These are phyloP conservation scores for Coemansia biformis DNA, from an alignment of 192 early-diverging fungal genomes.

Conservation along the genomic window DNA sequence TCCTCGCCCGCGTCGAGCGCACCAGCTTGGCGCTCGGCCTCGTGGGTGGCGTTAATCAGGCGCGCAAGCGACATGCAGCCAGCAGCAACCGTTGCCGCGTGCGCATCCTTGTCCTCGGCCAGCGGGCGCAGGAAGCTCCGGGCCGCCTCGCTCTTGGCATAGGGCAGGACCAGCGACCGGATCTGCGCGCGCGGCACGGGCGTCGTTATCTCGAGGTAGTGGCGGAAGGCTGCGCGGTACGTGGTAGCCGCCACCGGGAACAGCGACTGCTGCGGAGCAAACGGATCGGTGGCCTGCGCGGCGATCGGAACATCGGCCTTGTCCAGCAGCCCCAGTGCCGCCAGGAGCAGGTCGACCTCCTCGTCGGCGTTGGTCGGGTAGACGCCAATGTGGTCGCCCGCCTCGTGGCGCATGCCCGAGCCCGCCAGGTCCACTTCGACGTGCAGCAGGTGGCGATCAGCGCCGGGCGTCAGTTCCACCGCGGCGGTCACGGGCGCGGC, in stretches of 20 bases:
- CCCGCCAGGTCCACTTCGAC: constrained; percentile 87
- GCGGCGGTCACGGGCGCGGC: constrained; percentile 60
- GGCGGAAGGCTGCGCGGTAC: constrained; percentile 78
- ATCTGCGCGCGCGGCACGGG: constrained; percentile 68
- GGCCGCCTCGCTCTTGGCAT: constrained; percentile 54
- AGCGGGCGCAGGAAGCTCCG: constrained; percentile 51
- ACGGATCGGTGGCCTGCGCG: constrained; percentile 65
- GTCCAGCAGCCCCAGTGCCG: constrained; percentile 56
- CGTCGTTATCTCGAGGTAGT: constrained; percentile 85
- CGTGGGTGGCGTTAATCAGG: constrained; percentile 64
- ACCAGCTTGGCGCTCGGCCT: constrained; percentile 25
- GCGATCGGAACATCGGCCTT: constrained; percentile 65
- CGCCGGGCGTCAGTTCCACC: constrained; percentile 60
- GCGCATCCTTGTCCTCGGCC: constrained; percentile 66
- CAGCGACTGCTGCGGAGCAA: constrained; percentile 71
- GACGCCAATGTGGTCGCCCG: constrained; percentile 94
- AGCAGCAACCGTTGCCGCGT: constrained; percentile 55
- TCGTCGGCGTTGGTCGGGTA: constrained; percentile 82
- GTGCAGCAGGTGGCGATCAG: constrained; percentile 83
- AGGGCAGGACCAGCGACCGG: constrained; percentile 54
- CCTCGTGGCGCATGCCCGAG: constrained; percentile 76
- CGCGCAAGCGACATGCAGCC: constrained; percentile 69
- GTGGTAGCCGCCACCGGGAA: constrained; percentile 85
- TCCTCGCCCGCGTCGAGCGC: constrained; percentile 26
- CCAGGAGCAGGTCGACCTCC: constrained; percentile 64